phyloP scores from a whole-genome alignment of 73 alveolate genomes.

The Blepharisma japonicum region DNA sequence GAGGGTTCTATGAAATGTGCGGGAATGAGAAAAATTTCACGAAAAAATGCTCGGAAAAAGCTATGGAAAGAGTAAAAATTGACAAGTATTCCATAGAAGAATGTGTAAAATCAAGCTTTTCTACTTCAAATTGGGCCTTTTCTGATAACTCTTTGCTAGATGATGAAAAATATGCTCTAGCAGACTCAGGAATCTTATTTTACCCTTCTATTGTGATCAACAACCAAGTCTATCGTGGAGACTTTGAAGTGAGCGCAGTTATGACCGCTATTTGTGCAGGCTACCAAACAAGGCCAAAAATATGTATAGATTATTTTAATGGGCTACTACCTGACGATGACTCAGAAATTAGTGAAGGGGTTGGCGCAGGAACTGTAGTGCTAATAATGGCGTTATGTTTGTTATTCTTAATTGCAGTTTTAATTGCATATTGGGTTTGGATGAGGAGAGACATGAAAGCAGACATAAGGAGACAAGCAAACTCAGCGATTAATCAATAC shows the following conservation, averaged over 20 bases:
- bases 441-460: slow-evolving; percentile 1
- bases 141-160: slow-evolving; percentile 39
- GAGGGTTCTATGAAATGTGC: slow-evolving; percentile 36
- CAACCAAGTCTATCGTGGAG: slow-evolving; percentile 44
- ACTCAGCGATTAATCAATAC: not conserved
- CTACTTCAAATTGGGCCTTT: slow-evolving; percentile 11
- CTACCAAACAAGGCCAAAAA: slow-evolving; percentile 35
- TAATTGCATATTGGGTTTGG: not conserved
- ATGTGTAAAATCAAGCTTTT: slow-evolving; percentile 35
- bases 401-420: not conserved
- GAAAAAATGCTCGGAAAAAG: slow-evolving; percentile 30
- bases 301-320: slow-evolving; percentile 13
- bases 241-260: slow-evolving; percentile 32
- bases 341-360: too few relatives aligned
- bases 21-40: not conserved
- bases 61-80: slow-evolving; percentile 19
- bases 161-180: slow-evolving; percentile 3
- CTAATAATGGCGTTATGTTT: too few relatives aligned
- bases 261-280: slow-evolving; percentile 36
- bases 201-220: slow-evolving; percentile 43
- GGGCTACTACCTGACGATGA: not conserved
- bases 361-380: too few relatives aligned
- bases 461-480: not conserved
- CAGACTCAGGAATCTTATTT: not conserved
- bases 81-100: slow-evolving; percentile 14